Conservation (phyloP, 106 monocot genomes). For the Acorus calamus region DNA sequence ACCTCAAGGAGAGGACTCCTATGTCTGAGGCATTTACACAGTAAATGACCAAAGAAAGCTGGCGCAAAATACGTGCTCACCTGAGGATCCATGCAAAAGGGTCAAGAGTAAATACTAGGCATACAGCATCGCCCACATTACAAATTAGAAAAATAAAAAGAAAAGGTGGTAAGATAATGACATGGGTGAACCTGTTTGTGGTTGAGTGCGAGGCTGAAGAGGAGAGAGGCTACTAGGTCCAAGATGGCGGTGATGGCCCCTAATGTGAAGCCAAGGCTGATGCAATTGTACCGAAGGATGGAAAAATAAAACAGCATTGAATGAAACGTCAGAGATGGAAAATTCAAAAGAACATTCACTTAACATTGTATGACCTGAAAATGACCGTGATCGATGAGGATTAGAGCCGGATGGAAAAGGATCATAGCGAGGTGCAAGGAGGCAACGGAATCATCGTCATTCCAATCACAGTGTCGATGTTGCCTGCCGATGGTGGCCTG, state of each 20-base stretch:
- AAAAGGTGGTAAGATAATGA: too few species aligned
- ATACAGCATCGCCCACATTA: too few species aligned
- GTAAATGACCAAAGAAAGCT: conserved; percentile 81
- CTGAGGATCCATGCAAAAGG: conserved; percentile 12
- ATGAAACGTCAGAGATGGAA: background rate
- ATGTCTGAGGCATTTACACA: conserved; percentile 66
- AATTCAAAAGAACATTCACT: background rate
- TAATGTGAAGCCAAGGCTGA: conserved; percentile 78
- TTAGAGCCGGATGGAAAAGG: conserved; percentile 65
- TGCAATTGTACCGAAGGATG: conserved; percentile 75
- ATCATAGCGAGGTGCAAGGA: conserved; percentile 74
- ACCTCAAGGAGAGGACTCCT: conserved; percentile 57
- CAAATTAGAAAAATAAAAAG: too few species aligned
- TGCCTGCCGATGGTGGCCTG: conserved; percentile 11
- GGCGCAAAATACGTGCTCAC: conserved; percentile 94
- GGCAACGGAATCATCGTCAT: conserved; percentile 1
- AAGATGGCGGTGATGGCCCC: conserved; percentile 70
- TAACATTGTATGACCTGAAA: conserved; percentile 45
- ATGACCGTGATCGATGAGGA: conserved; percentile 92
- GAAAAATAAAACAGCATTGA: background rate
- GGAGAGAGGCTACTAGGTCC: conserved; percentile 56
- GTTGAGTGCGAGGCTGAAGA: conserved; percentile 86
- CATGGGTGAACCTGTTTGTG: conserved; percentile 67
- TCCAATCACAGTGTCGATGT: conserved; percentile 6
- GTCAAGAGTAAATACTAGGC: too few species aligned